Base-by-base conservation (phyloP, 225 moss, liverwort and hornwort genomes). In the Anthoceros angustus region DNA sequence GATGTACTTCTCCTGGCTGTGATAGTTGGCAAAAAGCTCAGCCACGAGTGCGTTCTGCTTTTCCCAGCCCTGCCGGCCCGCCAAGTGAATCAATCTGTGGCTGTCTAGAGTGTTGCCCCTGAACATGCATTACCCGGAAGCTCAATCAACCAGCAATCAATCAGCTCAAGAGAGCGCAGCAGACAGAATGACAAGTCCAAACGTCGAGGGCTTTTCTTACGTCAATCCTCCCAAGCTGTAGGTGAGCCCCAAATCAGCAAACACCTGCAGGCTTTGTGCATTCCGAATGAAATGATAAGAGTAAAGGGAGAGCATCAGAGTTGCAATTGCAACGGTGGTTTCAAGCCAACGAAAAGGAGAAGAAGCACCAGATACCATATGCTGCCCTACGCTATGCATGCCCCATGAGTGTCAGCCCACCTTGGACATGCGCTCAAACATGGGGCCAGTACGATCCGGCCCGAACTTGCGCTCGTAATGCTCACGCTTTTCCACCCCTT, bases 11-110 rank as follows among this genome's bases (percentile, higher is more conserved):
- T 88, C 88, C 73, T 86, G 68, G 20, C 86, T 83, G 64, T 86
- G 84, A 68, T 75, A 92, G n/a, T 88, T 82, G 41, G 84, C 0
- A n/a, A 88, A 88, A 0, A 92, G 67, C 78, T 88, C 92, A 63
- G 86, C 92, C 0, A 82, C 83, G 50, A 88, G 25, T 11, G 76
- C 82, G 23, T 86, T 92, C 67, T 92, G 92, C 62, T 69, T 81
- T 61, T 73, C 83, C 15, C 75, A 9, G 15, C 92, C 77, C 70
- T 92, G 84, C 41, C 71, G 77, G 25, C 86, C 92, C 0, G 88
- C 92, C 41, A 84, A 62, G 68, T 81, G 76, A 10, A 88, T 74
- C 74, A 92, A 64, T 15, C 92, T 76, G 70, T 92, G 92, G 62
- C 88, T 88, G 43, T 92, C 86, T 21, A 88, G 14, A 0, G 84